Conservation (phyloP, 441 rosid species). For the Populus hybrid region DNA sequence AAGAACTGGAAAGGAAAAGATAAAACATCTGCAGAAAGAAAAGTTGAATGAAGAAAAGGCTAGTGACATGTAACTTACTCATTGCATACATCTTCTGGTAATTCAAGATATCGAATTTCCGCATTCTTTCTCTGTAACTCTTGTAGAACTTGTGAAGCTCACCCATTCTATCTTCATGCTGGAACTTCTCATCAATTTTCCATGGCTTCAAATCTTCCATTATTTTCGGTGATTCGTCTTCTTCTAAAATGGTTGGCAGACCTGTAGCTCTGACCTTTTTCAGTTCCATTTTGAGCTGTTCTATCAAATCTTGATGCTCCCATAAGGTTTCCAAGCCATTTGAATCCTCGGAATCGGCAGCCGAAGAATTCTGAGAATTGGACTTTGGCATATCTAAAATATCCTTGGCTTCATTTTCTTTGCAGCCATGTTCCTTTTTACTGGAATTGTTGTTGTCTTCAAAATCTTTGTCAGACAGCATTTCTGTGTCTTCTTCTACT, state of each 20-base stretch:
- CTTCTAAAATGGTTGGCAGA: constrained; percentile 78
- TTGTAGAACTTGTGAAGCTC: constrained; percentile 84
- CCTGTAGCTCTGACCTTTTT: constrained; percentile 82
- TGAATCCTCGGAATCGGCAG: constrained; percentile 35
- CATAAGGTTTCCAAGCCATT: constrained; percentile 60
- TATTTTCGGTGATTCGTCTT: constrained; percentile 65
- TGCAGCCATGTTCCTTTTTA: constrained; percentile 12
- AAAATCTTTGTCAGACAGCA: constrained; percentile 4
- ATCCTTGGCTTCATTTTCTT: constrained; percentile 5
- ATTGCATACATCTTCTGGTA: constrained; percentile 89
- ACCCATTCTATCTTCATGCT: constrained; percentile 54
- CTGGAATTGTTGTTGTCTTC: constrained; percentile 6
- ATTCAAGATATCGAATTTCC: constrained; percentile 81
- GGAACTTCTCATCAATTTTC: constrained; percentile 74
- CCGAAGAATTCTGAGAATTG: constrained; percentile 14
- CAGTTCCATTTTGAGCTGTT: constrained; percentile 84
- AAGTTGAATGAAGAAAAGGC: background rate
- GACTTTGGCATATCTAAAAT: constrained; percentile 7
- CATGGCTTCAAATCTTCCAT: constrained; percentile 85
- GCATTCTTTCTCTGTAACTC: constrained; percentile 84
- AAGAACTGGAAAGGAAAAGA: background rate
- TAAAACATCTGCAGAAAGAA: background rate
- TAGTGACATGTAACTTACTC: constrained; percentile 45
- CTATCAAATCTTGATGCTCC: constrained; percentile 94
- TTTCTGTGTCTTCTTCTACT: constrained; percentile 1